Evolutionary conservation across 2,329 filamentous ascomycete genomes (phyloP), one percentile per base, ranked within the genome.

Genomic region (Fusarium falciforme): DNA sequence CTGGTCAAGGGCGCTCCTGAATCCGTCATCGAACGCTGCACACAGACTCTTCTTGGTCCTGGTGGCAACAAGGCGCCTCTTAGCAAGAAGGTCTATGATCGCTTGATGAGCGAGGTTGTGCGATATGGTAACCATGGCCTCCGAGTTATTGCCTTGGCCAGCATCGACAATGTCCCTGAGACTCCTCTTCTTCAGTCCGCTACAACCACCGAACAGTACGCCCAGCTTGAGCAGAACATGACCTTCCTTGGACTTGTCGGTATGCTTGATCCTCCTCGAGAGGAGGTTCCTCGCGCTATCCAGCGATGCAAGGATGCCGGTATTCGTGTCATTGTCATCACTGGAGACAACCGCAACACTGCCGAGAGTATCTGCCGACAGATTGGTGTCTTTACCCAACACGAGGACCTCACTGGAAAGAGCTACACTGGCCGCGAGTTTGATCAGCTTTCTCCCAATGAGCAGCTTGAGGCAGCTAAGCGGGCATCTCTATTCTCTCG

Each of bases 1-100:
- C 89, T 99, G 58, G 95, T 99, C 75, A 99, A 99, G 86, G 96
- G 96, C 78, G 96, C 97, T 22, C 96, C 96, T 7, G 96, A 99
- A 83, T 94, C 95, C 14, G 92, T 99, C 77, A 89, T 99, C 71
- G 96, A 98, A 78, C 93, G 97, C 69, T 99, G 96, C 87, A 93
- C 94, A 58, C 91, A 96, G 79, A 90, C 92, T 54, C 83, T 98
- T 17, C 85, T 96, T 70, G 97, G 96, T 44, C 85, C 91, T 31
- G 88, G 94, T 78, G 96, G 94, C 75, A 93, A 93, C 81, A 93
- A 90, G 79, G 93, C 95, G 40, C 85, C 91, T 58, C 86, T 99
- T 64, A 91, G 90, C 75, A 88, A 89, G 78, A 91, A 91, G 78
- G 90, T 98, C 69, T 84, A 89, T 20, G 89, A 91, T 62, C 85